These are phyloP conservation scores for Mycena rebaudengoi DNA, from an alignment of 768 basidiomycete genomes.

Conservation along the genomic window DNA sequence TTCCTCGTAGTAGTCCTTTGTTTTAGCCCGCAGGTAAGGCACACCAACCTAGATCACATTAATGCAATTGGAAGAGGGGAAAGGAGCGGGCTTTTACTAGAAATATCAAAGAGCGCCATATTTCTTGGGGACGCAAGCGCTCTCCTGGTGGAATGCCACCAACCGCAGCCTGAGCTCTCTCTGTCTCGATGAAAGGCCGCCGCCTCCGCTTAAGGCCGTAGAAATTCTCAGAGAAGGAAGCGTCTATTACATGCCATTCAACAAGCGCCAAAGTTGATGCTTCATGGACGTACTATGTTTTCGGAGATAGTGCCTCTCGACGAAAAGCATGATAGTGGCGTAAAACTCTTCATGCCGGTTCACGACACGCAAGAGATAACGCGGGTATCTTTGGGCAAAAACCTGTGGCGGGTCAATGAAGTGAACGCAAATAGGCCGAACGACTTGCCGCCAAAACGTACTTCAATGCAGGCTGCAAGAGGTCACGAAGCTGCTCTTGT, in stretches of 20 bases:
- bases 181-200: conserved; percentile 73
- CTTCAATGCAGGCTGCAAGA: conserved; percentile 93
- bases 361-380: conserved; percentile 89
- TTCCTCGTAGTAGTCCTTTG: conserved; percentile 89
- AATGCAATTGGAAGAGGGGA: not conserved
- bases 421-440: not conserved
- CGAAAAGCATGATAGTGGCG: conserved; percentile 84
- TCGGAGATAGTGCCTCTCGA: conserved; percentile 90
- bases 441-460: conserved; percentile 87
- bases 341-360: conserved; percentile 98
- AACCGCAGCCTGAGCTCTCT: conserved; percentile 72
- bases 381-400: conserved; percentile 93
- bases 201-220: conserved; percentile 89
- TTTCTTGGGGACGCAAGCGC: conserved; percentile 69
- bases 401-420: conserved; percentile 58
- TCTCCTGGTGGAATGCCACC: conserved; percentile 72
- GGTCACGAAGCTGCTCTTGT: conserved; percentile 91
- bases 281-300: conserved; percentile 71
- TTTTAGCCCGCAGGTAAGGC: conserved; percentile 90
- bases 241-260: conserved; percentile 58
- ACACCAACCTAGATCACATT: conserved; percentile 70
- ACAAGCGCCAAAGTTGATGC: not conserved
- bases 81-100: conserved; percentile 64
- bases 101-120: conserved; percentile 80
- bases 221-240: conserved; percentile 95